Evolutionary conservation across 148 eudicot genomes (phyloP), one percentile per base, ranked within the genome.

Genomic region (Silene conica): DNA sequence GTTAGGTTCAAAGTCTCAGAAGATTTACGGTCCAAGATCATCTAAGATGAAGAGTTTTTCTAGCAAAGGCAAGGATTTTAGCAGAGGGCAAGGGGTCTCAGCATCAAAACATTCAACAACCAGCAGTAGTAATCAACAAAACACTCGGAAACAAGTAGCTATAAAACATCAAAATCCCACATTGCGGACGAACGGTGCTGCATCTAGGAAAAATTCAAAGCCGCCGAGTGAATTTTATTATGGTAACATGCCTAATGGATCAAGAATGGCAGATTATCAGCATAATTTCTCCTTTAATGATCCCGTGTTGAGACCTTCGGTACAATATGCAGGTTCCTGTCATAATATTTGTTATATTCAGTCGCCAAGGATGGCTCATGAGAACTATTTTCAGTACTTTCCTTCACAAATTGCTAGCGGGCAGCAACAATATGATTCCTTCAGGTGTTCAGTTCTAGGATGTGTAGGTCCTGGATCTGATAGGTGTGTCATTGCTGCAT

Each of bases 1-100:
- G 10, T 72, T 68, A 92, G 94, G 84, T 72, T 57, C 48, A 46
- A 85, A 84, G 77, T 81, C 73, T 67, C 84, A 65, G 80, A 89
- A 80, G 79, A 48, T 23, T 58, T 56, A 77, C 66, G 54, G 54
- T 67, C 11, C 69, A 46, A 65, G 81, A 57, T 70, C 83, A 66
- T 82, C 87, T 80, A 77, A 56, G 75, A 70, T 38, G 75, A 70
- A 26, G 71, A 79, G 23, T 67, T 58, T 63, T 64, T 63, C 54
- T 38, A 56, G 57, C 62, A 78, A 70, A 80, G 78, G 54, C 58
- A 83, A 76, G 71, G 69, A 34, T 63, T 76, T 56, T 64, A 62
- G 22, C 43, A 23, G 63, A 79, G 68, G 57, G 41, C 62, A 72
- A 28, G 67, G 80, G 31, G 77, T 72, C 66, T 55, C 74, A 26